Base-by-base conservation (phyloP, 108 stramenopile genomes). In the Nannochloropsis salina region DNA sequence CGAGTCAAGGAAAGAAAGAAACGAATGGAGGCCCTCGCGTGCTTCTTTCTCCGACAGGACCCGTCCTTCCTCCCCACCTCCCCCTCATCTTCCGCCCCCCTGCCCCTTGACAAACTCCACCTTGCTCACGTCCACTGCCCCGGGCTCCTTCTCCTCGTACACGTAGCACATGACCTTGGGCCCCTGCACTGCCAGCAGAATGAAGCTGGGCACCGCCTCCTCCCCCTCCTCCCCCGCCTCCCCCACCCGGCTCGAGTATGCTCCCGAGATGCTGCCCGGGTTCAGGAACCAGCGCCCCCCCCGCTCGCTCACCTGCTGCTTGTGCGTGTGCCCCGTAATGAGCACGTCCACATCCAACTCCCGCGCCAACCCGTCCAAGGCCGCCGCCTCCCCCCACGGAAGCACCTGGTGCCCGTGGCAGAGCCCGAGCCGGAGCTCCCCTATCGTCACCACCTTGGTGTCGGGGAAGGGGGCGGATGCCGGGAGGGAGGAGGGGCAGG, bases 231-330 rank as follows among this genome's bases (percentile, higher is more conserved):
- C 31, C 41, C 45, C 83, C 18, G 89, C 80, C 40, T 83, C 61
- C 43, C 45, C 20, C 41, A 84, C 83, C 1, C 88, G 82, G 42
- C 81, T 89, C 0, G 94, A 94, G 90, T 93, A 95, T 15, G 96
- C 96, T 61, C 98, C 98, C 9, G 96, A 97, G 80, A 98, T 97
- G 80, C 94, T 90, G 79, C 95, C 97, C 45, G 96, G 96, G 92
- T 98, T 96, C 88, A 98, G 93, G 91, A 94, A 94, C 87, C 93
- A 96, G 43, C 84, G 86, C 41, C 96, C 98, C 80, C 96, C 97
- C 81, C 92, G 88, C 81, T 96, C 93, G 47, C 86, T 90, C 9
- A 98, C 95, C 82, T 95, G 94, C 85, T 94, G 95, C 84, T 94
- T 90, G 87, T 98, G 96, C 79, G 95, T 97, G 90, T 95, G 94